Base-by-base conservation (phyloP, 2,329 filamentous ascomycete genomes). In the Ascochyta rabiei region DNA sequence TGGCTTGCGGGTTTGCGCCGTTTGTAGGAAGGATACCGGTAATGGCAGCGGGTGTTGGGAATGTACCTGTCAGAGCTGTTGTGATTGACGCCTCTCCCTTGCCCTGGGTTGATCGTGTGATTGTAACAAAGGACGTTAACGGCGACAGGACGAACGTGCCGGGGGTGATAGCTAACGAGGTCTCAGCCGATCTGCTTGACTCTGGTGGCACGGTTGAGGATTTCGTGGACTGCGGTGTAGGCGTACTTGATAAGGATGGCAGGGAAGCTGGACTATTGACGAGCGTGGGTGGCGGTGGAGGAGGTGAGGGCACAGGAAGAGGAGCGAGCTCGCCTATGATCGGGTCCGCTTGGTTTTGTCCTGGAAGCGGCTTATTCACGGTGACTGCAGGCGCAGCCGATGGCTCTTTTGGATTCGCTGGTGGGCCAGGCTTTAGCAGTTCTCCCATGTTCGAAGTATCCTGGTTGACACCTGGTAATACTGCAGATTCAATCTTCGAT, bases 311-410 rank as follows among this genome's bases (percentile, higher is more conserved):
- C 6, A 46, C 7, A 12, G 33, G n/a, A 23, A 24, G 6, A 6
- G 37, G 37, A 38, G 34, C 28, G 12, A 33, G 4, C 30, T 53
- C 50, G 10, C 23, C 39, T 30, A 28, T 42, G 16, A 38, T 35
- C 6, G 50, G 50, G 38, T 47, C 34, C 13, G 16, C 26, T 31
- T 47, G 47, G n/a, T 52, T 52, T 28, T 56, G 47, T 10, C 53
- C 53, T 12, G 43, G 48, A 34, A 52, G 43, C 21, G 47, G 53
- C 34, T 8, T 51, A 18, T 50, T 24, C 15, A 31, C 41, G 13
- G 21, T 54, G n/a, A 48, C 30, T 9, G 34, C 34, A 28, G 45
- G 44, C 18, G 8, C 12, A 4, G 38, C 19, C 16, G 50, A n/a
- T 42, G 39, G 19, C 6, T 10, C 24, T 13, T 28, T 15, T 15